Base-by-base conservation (phyloP, 306 rosid species). In the Ochetophila trinervis region DNA sequence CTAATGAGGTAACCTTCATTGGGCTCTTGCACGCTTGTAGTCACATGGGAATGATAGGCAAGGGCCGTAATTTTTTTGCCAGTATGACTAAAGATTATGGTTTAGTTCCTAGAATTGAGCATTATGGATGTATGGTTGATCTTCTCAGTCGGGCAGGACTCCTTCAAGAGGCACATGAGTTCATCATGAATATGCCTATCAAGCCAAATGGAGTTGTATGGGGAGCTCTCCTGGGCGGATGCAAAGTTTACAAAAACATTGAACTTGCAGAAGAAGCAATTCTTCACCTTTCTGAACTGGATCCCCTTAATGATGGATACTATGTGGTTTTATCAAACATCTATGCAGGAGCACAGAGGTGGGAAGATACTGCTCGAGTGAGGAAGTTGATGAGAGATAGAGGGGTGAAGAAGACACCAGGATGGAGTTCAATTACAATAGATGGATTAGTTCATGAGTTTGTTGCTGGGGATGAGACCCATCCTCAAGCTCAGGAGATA, bases 41-140 rank as follows among this genome's bases (percentile, higher is more conserved):
- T 30, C 85, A 82, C 72, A 74, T 85, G 74, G 85, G 90, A 53
- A 57, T 82, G 67, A 73, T 82, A n/a, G 77, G 74, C 14, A 45
- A 76, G 50, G 90, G 87, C 11, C 81, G 79, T 18, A 73, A 76
- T 30, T 74, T 74, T 67, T 76, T 85, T 40, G 34, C 68, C 17
- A 71, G 74, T 52, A 85, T 85, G 85, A 74, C 77, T 65, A 58
- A 57, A 15, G 85, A 79, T 44, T 79, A 79, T 63, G 83, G 75
- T n/a, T 45, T 81, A 53, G 62, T 72, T 63, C 89, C 86, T 8
- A 59, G 53, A 55, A 81, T 81, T 48, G 89, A 84, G 71, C 86
- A 84, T 69, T 84, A 70, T 57, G 84, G 86, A 37, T 84, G 86
- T 60, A 76, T 84, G 82, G 86, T 81, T 54, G 89, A 84, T 81